Evolutionary conservation across 1,139 yeast genomes (phyloP), one percentile per base, ranked within the genome.

Genomic region (Yamadazyma taylorii): DNA sequence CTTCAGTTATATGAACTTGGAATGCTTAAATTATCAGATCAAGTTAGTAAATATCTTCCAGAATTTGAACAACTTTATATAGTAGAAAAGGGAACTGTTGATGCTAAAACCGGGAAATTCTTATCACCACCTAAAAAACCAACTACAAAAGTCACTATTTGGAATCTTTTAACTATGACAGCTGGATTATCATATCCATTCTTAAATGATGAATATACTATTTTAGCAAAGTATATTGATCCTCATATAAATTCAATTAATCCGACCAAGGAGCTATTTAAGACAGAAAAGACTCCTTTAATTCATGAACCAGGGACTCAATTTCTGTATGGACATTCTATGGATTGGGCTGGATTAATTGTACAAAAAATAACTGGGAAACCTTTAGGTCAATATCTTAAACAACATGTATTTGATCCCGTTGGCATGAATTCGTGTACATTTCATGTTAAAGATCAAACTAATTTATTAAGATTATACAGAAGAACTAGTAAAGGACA

Each of bases 311-410:
- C 84, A 1, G 83, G 83, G 2, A 54, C 74, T 0, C 47, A 55
- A 8, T 78, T 78, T 73, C 52, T 55, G 36, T 78, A 78, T 50
- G 83, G 84, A 13, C 66, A 66, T 35, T 64, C 69, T 36, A 58
- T 66, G 25, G 84, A 78, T 47, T 74, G 81, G 79, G 69, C 74
- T 4, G 81, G 83, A 2, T 55, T 64, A 24, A 60, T 75, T 1
- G 56, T 78, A 19, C 65, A 74, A 44, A 58, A 60, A 24, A 60
- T 74, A 12, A 51, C 73, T 3, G 80, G 79, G 3, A 40, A 55
- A 46, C 54, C 54, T 15, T 55, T 78, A 17, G 73, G 75, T 6
- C 68, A 63, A 11, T 76, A 62, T 45, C 52, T 75, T 27, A 49
- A 61, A 28, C 53, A 61, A 27, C 44, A 64, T 34, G 52, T 78